A percentile compares a stretch with the other conserved stretches of the same genome.
These are phyloP conservation scores for Rhodotorula sp. DNA, from an alignment of 1,284 basidiomycete genomes.

Conservation along the genomic window DNA sequence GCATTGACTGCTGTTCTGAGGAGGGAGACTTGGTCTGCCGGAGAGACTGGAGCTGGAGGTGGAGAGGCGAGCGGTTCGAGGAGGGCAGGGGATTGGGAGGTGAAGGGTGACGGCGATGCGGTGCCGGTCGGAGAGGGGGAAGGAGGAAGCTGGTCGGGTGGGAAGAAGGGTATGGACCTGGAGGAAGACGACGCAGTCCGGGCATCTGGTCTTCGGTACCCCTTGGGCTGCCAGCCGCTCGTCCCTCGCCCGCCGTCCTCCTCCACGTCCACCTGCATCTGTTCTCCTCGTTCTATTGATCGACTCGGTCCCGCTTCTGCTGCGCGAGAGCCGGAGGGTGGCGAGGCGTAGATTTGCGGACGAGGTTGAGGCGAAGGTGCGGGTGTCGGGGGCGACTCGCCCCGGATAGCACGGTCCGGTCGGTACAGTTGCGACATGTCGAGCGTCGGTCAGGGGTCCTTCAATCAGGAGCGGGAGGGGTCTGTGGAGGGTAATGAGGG, in stretches of 20 bases:
- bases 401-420: background rate
- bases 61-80: background rate
- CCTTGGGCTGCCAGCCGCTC: background rate
- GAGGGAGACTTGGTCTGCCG: background rate
- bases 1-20: constrained; percentile 22
- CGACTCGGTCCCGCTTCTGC: too few species aligned
- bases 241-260: too few species aligned
- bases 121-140: too few species aligned
- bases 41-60: background rate
- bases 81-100: background rate
- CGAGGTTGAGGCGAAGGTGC: constrained; percentile 37
- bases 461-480: too few species aligned
- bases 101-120: too few species aligned
- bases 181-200: background rate
- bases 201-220: background rate
- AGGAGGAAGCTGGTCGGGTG: too few species aligned
- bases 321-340: too few species aligned
- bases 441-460: background rate
- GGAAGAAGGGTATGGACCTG: too few species aligned
- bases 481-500: too few species aligned
- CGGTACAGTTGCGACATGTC: background rate
- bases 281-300: background rate
- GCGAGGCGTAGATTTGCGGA: background rate
- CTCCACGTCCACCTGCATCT: background rate
- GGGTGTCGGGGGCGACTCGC: constrained; percentile 36